Percentiles rank a stretch among this genome's conserved stretches.
phyloP scores from a whole-genome alignment of 2,329 filamentous ascomycete species.

The Leptosphaerulina australis region DNA sequence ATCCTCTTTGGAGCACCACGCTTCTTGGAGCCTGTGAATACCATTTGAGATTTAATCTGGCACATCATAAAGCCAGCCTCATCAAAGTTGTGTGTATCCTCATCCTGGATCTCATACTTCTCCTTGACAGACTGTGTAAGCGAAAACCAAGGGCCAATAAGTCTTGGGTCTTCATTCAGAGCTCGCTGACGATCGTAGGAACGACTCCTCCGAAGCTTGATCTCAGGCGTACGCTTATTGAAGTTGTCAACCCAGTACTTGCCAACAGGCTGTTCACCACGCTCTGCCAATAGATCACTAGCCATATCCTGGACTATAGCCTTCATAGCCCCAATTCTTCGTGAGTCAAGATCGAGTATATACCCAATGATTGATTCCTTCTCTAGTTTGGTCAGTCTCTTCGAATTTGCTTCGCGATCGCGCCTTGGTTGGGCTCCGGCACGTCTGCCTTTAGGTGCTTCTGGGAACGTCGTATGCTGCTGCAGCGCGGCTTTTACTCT shows the following conservation, averaged over 20 bases:
- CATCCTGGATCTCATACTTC: background rate
- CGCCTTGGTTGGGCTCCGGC: too few relatives aligned
- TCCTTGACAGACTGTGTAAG: background rate
- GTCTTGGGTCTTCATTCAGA: background rate
- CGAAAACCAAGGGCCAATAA: background rate
- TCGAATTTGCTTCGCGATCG: too few relatives aligned
- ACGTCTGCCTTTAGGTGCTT: too few relatives aligned
- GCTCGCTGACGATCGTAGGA: constrained; percentile 13
- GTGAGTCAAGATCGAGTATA: too few relatives aligned
- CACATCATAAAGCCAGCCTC: too few relatives aligned
- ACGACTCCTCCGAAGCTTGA: constrained; percentile 4
- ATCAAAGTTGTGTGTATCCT: background rate
- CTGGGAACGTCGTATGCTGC: too few relatives aligned
- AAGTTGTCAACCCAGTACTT: background rate
- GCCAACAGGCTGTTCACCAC: background rate
- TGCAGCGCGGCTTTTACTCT: too few relatives aligned
- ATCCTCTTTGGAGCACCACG: background rate
- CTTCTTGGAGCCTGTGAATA: too few relatives aligned
- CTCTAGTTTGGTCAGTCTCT: too few relatives aligned
- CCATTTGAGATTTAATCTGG: background rate
- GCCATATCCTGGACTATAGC: constrained; percentile 9
- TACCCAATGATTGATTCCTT: too few relatives aligned
- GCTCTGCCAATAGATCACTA: constrained; percentile 6
- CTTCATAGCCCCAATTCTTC: constrained; percentile 1
- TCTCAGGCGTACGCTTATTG: constrained; percentile 15